Base-by-base conservation (phyloP, 2,329 filamentous ascomycete species). In the Hysterium pulicare region DNA sequence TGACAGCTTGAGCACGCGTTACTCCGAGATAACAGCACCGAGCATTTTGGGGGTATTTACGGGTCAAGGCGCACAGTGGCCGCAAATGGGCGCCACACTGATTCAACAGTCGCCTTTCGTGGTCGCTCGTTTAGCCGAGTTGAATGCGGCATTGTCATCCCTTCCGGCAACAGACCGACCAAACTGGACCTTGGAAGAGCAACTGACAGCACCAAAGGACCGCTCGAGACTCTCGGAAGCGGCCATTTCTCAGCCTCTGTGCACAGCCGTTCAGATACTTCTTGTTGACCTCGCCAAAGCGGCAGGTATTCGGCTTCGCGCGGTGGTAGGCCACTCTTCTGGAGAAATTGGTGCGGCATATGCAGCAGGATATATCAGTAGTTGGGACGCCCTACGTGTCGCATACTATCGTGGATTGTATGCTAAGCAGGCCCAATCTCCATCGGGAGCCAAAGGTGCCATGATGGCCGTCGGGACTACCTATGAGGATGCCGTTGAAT, bases 31-130 rank as follows among this genome's bases (percentile, higher is more conserved):
- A 7, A 8, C 32, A 7, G 9, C 8, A 21, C 32, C 32, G n/a
- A 7, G 32, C 17, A 16, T 16, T 20, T 51, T 44, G 4, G 66
- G 65, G 5, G 53, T 70, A 1, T 69, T 70, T 45, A 67, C 66
- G 0, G 67, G 68, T 4, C 68, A 70, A 33, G 67, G 68, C 24
- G 64, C 64, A 1, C 67, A 70, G 24, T 70, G 64, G 61, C 39
- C 45, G 0, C 53, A 54, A 1, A 71, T 70, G 67, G 67, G 67
- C 8, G 44, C 47, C 3, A 57, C 66, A 24, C 52, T 71, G 1
- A 21, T 66, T 28, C 6, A 21, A 6, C 11, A 5, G 16, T 26
- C n/a, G 9, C 16, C 16, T 11, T 13, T 33, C 3, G 20, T 26
- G 20, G 17, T 17, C 8, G 15, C 17, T 3, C 15, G n/a, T 11